Conservation (phyloP, 352 stramenopile species). For the Globisporangium cederbergense region DNA sequence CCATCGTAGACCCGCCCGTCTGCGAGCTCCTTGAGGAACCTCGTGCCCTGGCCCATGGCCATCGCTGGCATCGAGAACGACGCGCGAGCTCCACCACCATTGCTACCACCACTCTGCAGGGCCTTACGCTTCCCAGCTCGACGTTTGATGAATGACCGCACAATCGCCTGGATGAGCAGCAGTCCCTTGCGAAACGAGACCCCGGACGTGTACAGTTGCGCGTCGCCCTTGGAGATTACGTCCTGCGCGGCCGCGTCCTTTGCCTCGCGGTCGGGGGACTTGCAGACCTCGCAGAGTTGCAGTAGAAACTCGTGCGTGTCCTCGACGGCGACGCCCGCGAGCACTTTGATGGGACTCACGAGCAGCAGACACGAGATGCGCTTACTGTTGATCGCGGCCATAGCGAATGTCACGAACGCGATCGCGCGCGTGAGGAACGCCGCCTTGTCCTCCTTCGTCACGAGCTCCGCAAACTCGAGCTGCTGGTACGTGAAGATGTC, state of each 20-base stretch:
- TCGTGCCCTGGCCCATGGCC: constrained; percentile 48
- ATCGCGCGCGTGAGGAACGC: constrained; percentile 76
- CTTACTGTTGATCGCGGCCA: constrained; percentile 35
- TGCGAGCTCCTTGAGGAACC: constrained; percentile 70
- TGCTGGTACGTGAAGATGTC: constrained; percentile 69
- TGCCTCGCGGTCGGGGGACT: constrained; percentile 34
- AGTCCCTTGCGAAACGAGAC: constrained; percentile 73
- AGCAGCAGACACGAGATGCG: constrained; percentile 68
- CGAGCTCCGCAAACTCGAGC: constrained; percentile 53
- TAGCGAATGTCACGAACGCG: constrained; percentile 66
- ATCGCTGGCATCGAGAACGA: constrained; percentile 10
- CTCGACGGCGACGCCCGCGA: constrained; percentile 58
- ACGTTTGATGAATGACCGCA: constrained; percentile 61
- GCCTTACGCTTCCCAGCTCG: constrained; percentile 37
- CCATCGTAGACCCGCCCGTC: constrained; percentile 69
- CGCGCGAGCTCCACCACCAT: constrained; percentile 2
- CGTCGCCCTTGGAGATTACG: constrained; percentile 61
- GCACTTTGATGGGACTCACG: constrained; percentile 82
- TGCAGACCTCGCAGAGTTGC: constrained; percentile 66
- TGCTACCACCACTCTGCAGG: constrained; percentile 12
- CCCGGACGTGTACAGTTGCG: constrained; percentile 63
- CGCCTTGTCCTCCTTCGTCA: constrained; percentile 76
- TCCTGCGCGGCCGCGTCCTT: constrained; percentile 55
- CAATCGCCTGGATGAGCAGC: constrained; percentile 63
- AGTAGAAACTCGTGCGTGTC: constrained; percentile 75